These are phyloP conservation scores for Botrytis squamosa DNA, from an alignment of 2,329 filamentous ascomycete species.

Conservation along the genomic window DNA sequence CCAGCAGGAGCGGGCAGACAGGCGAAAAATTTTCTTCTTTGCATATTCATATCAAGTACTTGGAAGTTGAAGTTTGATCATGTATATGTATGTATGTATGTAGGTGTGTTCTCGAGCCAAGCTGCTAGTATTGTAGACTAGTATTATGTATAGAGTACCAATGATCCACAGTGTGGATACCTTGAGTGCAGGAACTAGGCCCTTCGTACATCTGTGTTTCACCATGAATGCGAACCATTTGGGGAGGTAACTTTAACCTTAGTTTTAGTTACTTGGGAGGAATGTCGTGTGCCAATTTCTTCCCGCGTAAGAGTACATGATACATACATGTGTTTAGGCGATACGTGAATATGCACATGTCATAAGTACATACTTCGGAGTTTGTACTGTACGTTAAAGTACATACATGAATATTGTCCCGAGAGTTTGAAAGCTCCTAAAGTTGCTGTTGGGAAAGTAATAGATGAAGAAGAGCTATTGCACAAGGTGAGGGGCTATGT, in stretches of 20 bases:
- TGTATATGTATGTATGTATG: neutral
- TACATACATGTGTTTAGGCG: neutral
- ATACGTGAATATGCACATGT: neutral
- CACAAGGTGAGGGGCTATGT: neutral
- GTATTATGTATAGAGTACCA: neutral
- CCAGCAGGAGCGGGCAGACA: neutral
- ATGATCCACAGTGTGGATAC: neutral
- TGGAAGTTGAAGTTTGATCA: neutral
- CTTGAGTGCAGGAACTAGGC: neutral
- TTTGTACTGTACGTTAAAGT: neutral
- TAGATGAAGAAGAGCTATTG: neutral
- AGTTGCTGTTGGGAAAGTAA: neutral
- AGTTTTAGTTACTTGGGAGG: neutral
- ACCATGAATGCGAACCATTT: neutral
- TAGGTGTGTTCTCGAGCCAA: constrained; percentile 1
- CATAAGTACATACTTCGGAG: neutral
- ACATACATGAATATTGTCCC: neutral
- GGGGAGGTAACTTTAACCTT: neutral
- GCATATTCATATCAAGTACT: constrained; percentile 2
- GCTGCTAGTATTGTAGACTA: neutral
- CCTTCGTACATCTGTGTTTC: neutral
- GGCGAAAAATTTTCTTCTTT: constrained; percentile 1
- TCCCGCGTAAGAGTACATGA: neutral
- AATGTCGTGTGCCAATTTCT: neutral
- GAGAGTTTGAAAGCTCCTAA: neutral